A percentile compares a stretch with the other conserved stretches of the same genome.
These are phyloP conservation scores for Podospora didyma DNA, from an alignment of 495 filamentous ascomycete species.

Conservation along the genomic window DNA sequence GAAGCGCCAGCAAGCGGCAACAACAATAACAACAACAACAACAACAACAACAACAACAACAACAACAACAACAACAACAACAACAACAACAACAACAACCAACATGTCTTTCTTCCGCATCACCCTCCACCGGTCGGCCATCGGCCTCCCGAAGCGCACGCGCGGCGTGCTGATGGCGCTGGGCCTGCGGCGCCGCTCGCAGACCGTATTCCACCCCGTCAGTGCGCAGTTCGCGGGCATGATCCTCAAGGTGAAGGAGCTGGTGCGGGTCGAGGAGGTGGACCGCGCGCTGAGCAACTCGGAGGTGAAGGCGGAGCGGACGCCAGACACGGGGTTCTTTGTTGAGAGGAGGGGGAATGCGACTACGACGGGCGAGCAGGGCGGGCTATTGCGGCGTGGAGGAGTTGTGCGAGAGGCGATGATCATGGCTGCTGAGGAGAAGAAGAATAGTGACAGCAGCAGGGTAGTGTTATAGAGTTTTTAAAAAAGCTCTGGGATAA, in stretches of 20 bases:
- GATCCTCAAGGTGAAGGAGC: slow-evolving; percentile 96
- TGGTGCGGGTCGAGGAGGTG: slow-evolving; percentile 84
- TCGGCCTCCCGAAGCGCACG: slow-evolving; percentile 82
- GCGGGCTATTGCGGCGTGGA: too few relatives aligned
- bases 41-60: too few relatives aligned
- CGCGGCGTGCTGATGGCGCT: slow-evolving; percentile 83
- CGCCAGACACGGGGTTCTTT: slow-evolving; percentile 81
- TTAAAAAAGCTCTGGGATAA: too few relatives aligned
- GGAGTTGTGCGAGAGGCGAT: background rate
- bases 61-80: too few relatives aligned
- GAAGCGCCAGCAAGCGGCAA: too few relatives aligned
- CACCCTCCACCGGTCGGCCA: slow-evolving; percentile 86
- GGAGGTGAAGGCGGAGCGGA: slow-evolving; percentile 69
- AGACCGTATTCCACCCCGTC: slow-evolving; percentile 89
- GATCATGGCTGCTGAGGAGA: slow-evolving; percentile 1
- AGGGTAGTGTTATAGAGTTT: too few relatives aligned
- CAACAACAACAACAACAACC: background rate
- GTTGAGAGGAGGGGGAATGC: slow-evolving; percentile 52
- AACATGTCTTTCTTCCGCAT: slow-evolving; percentile 92
- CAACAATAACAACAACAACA: too few relatives aligned
- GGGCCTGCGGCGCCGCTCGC: slow-evolving; percentile 81
- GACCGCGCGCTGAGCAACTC: slow-evolving; percentile 62
- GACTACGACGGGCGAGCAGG: background rate
- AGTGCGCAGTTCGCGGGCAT: slow-evolving; percentile 81
- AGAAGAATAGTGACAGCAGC: background rate